phyloP scores from a whole-genome alignment of 345 rosid genomes.

The Kandelia obovata region DNA sequence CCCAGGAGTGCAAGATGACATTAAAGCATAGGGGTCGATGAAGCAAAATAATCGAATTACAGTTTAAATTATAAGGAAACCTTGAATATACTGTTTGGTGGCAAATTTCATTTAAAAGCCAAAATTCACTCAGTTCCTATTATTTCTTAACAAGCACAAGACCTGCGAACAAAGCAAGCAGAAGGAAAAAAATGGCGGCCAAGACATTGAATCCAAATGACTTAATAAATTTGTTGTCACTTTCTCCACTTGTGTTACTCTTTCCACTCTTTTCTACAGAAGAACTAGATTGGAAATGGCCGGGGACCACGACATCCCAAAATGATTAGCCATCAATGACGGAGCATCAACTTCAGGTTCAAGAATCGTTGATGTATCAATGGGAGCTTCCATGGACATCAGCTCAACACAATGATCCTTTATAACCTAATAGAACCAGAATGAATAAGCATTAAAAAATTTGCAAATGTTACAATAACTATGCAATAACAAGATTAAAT shows the following conservation, averaged over 20 bases:
- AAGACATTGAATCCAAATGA: conserved; percentile 27
- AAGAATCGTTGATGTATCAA: conserved; percentile 44
- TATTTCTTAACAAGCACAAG: conserved; percentile 33
- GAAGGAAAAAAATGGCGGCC: conserved; percentile 49
- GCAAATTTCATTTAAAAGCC: background rate
- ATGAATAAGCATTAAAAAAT: background rate
- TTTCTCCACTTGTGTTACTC: conserved; percentile 13
- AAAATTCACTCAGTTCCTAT: conserved; percentile 4
- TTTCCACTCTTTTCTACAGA: conserved; percentile 29
- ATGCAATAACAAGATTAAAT: background rate
- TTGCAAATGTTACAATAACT: background rate
- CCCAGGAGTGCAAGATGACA: too few relatives aligned
- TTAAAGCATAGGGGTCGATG: too few relatives aligned
- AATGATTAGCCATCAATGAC: conserved; percentile 41
- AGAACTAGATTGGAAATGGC: conserved; percentile 18
- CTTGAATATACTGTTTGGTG: too few relatives aligned
- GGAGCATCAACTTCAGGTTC: conserved; percentile 61
- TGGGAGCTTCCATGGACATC: conserved; percentile 64
- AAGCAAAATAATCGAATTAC: too few relatives aligned
- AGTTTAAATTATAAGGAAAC: too few relatives aligned
- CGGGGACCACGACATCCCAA: conserved; percentile 54
- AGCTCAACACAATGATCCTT: conserved; percentile 81
- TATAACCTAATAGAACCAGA: conserved; percentile 44
- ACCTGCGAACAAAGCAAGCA: conserved; percentile 52
- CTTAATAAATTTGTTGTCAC: conserved; percentile 4